Percentiles rank a stretch among this genome's conserved stretches.
Conservation (phyloP, 192 early-diverging fungal genomes). For the Coemansia asiatica region DNA sequence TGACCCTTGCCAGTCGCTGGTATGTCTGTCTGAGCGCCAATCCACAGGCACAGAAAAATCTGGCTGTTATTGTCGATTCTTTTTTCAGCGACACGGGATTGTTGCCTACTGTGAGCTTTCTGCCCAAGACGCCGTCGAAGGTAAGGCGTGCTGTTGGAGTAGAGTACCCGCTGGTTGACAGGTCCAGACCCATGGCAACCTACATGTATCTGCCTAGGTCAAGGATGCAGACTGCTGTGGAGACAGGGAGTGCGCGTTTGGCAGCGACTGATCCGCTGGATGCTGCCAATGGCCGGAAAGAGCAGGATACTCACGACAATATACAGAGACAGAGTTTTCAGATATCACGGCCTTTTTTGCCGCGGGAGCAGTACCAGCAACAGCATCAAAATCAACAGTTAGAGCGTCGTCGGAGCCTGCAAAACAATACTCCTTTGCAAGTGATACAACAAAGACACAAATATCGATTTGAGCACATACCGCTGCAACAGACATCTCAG, state of each 20-base stretch:
- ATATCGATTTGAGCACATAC: neutral
- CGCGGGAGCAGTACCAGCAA: no score
- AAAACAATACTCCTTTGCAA: no score
- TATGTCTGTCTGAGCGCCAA: constrained; percentile 7
- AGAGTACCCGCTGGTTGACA: neutral
- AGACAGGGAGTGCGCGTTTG: no score
- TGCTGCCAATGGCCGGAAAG: no score
- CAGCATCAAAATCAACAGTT: no score
- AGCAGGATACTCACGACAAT: no score
- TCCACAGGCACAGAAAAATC: neutral
- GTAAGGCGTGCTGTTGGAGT: neutral
- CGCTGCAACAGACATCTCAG: neutral
- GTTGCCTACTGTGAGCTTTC: constrained; percentile 8
- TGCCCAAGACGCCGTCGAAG: constrained; percentile 11
- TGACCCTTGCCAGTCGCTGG: constrained; percentile 26
- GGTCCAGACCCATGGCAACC: neutral
- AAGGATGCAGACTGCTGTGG: constrained; percentile 23
- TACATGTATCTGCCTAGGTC: constrained; percentile 3
- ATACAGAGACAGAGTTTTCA: no score
- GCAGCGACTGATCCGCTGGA: no score
- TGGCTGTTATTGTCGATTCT: constrained; percentile 27
- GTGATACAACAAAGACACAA: no score
- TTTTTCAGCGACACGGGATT: constrained; percentile 13
- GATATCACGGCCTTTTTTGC: no score
- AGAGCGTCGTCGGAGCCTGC: no score